Base-by-base conservation (phyloP, 2,329 filamentous ascomycete species). In the Ramularia endophylla region DNA sequence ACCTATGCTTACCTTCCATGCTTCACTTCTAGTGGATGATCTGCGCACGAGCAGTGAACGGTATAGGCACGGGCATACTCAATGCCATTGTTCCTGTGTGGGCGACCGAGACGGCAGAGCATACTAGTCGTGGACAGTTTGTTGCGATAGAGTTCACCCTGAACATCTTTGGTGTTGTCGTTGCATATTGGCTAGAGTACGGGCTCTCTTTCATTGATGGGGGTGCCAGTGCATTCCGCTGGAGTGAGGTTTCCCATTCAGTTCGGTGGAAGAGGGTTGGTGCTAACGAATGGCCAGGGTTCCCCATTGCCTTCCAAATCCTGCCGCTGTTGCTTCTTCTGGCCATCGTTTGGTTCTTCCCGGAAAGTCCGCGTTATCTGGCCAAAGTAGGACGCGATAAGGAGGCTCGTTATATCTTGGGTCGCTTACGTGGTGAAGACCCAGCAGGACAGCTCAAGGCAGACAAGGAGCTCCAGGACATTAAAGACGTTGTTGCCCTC, bases 81-180 rank as follows among this genome's bases (percentile, higher is more conserved):
- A 86, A 84, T 54, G 76, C 80, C 6, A 84, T 85, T 47, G 75
- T 81, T 0, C 82, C 82, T 0, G 80, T 84, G 3, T 85, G 80
- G 80, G 80, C 80, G 1, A 82, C 81, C 0, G 83, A 85, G 60
- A 82, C 78, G 0, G 77, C 80, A 0, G 75, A 81, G 28, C 78
- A 85, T 54, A 83, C 74, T 0, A 80, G 76, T 2, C 74, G 83
- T 29, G 83, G 83, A 5, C 73, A 50, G 17, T 60, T 60, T 31
- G 48, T 55, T 31, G 44, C 45, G 19, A 44, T 54, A 31, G 82
- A 86, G 53, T 86, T 87, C 48, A 85, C 81, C 0, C 62, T 85
- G 7, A 87, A 86, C 55, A 85, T 85, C 46, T 78, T 84, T 35
- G 31, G 81, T 53, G 79, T 85, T 0, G 15, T 68, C 7, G 58